Base-by-base conservation (phyloP, 306 rosid species). In the Prunus fruticosa region DNA sequence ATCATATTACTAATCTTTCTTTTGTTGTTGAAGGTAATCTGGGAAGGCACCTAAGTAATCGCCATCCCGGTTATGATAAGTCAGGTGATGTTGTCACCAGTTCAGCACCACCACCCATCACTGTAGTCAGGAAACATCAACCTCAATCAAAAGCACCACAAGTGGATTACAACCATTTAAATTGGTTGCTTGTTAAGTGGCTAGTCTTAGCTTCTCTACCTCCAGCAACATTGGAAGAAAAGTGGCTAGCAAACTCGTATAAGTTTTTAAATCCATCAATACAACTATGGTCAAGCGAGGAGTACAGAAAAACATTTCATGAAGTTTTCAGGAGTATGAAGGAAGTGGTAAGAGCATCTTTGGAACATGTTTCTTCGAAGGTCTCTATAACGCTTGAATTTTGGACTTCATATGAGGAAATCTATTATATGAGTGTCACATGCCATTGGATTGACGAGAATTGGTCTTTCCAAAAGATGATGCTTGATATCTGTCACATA, bases 181-280 rank as follows among this genome's bases (percentile, higher is more conserved):
- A 96, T 78, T 96, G 99, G 99, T 84, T 96, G 85, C 89, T 96
- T 49, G 60, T 89, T 62, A 92, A 90, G 84, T 89, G 99, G 99
- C 96, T 96, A 62, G 82, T 93, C 71, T 77, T 85, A 52, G 89
- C 98, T 75, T 84, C 97, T 80, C 88, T 96, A 23, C 93, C 99
- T 70, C 97, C 93, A 74, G 89, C 99, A 15, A 88, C 91, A 11
- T 83, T 92, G 68, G 97, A 96, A 79, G 98, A 92, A 76, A 89
- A 79, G 69, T 96, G 98, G 98, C 85, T 96, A 18, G 83, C 80
- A 58, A 89, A 89, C 83, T 96, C 98, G 69, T 95, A 78, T 82
- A 95, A 86, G 87, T 95, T 95, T 79, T 80, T 95, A 69, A 95
- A 92, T 73, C 95, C 99, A 16, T 84, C 92, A 1, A 80, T 92